Conservation (phyloP, 495 filamentous ascomycete genomes). For the Neurospora sp. region DNA sequence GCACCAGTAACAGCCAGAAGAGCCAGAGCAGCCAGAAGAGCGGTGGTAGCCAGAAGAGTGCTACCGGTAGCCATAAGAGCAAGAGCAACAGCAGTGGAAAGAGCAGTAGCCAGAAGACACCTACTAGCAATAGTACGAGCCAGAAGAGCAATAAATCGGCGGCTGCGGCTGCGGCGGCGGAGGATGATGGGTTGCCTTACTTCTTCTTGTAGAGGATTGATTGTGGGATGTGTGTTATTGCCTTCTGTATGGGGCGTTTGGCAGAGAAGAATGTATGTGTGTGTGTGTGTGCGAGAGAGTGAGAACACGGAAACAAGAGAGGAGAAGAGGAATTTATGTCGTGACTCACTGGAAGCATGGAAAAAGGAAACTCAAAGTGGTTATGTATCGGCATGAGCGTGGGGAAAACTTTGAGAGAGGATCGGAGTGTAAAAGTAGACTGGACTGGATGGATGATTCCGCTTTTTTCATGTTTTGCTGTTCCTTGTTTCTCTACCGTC, state of each 20-base stretch:
- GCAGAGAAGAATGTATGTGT: neutral
- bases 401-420: neutral
- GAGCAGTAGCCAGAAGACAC: neutral
- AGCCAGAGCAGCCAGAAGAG: neutral
- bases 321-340: neutral
- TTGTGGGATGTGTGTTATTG: neutral
- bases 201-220: neutral
- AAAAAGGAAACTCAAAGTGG: neutral
- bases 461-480: neutral
- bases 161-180: neutral
- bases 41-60: neutral
- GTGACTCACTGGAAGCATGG: neutral
- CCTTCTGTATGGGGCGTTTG: neutral
- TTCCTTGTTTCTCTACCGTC: neutral
- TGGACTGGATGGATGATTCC: neutral
- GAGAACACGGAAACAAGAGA: neutral
- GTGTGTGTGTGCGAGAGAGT: no score
- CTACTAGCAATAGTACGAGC: neutral
- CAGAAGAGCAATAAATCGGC: neutral
- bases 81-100: neutral
- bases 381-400: neutral
- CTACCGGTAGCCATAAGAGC: neutral
- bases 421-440: neutral
- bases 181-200: neutral
- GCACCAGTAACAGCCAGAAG: neutral